phyloP scores from a whole-genome alignment of 345 rosid genomes.

The Raphanus sativus region DNA sequence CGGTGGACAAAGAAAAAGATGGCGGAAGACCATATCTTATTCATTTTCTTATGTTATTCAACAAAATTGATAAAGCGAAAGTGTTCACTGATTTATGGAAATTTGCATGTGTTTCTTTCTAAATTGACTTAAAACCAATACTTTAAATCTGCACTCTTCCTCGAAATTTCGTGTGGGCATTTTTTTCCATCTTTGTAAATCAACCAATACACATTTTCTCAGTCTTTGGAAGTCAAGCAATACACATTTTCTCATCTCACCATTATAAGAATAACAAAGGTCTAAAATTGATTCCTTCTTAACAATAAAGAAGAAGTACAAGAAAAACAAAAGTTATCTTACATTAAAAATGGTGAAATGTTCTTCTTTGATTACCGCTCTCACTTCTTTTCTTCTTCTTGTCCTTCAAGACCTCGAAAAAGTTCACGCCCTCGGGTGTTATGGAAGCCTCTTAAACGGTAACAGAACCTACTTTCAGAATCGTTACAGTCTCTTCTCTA shows the following conservation, averaged over 20 bases:
- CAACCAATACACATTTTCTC: neutral
- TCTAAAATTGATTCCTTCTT: neutral
- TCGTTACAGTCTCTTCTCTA: neutral
- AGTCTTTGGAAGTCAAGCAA: neutral
- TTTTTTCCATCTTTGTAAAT: neutral
- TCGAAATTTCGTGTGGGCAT: neutral
- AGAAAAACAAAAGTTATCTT: neutral
- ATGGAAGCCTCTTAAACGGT: neutral
- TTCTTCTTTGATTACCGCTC: neutral
- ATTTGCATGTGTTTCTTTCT: neutral
- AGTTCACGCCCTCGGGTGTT: neutral
- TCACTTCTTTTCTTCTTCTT: constrained; percentile 19
- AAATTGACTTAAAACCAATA: neutral
- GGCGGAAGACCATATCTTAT: too few relatives aligned
- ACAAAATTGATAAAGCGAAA: neutral
- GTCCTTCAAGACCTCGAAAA: neutral
- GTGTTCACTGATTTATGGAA: neutral
- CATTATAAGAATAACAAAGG: neutral
- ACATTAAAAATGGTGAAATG: neutral
- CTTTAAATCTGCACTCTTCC: neutral
- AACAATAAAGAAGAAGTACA: neutral
- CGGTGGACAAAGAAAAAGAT: too few relatives aligned
- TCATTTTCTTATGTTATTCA: neutral
- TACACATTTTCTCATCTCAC: neutral
- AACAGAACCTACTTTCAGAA: neutral